phyloP scores from a whole-genome alignment of 306 rosid species.

The Ochetophila trinervis region DNA sequence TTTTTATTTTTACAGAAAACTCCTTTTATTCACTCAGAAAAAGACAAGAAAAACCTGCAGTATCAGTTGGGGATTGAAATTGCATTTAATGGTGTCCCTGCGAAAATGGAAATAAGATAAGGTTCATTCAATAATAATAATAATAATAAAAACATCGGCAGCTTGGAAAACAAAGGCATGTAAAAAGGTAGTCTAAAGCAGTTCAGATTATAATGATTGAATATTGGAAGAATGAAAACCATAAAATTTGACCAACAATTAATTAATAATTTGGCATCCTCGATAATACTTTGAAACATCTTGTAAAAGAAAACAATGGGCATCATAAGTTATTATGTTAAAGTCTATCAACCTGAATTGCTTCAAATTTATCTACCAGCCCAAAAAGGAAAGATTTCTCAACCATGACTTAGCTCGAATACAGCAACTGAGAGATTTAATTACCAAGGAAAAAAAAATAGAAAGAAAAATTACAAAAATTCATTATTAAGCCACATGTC shows the following conservation, averaged over 20 bases:
- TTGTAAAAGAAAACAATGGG: not conserved
- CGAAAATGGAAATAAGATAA: constrained; percentile 10
- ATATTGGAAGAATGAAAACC: not conserved
- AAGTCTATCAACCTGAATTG: not conserved
- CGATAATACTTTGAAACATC: not conserved
- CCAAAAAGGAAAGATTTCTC: constrained; percentile 2
- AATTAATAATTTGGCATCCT: too few relatives aligned
- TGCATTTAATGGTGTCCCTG: not conserved
- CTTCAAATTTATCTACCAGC: not conserved
- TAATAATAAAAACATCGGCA: not conserved
- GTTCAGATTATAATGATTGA: not conserved
- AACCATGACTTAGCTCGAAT: too few relatives aligned
- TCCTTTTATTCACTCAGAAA: not conserved
- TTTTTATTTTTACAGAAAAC: not conserved
- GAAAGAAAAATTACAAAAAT: constrained; percentile 4
- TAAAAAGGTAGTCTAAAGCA: not conserved
- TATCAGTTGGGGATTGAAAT: not conserved
- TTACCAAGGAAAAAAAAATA: not conserved
- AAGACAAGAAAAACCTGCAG: constrained; percentile 4
- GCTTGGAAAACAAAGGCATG: not conserved
- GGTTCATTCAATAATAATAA: not conserved
- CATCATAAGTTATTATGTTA: not conserved
- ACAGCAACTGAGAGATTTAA: not conserved
- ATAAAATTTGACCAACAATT: too few relatives aligned
- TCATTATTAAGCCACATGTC: constrained; percentile 20